Base-by-base conservation (phyloP, 2,329 filamentous ascomycete genomes). In the Aspergillus aculeatus region DNA sequence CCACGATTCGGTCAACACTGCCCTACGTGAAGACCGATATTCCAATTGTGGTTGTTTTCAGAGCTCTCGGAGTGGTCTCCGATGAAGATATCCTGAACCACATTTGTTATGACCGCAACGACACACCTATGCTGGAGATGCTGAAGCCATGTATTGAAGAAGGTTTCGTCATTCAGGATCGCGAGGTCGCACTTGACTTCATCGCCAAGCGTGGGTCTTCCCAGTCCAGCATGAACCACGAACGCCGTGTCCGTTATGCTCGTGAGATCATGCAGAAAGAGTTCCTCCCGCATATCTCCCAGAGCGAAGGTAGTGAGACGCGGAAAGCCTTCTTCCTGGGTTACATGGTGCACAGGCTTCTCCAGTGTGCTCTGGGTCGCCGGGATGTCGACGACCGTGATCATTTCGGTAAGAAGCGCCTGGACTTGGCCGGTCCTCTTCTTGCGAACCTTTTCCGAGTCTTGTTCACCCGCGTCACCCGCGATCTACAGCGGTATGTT, bases 21-120 rank as follows among this genome's bases (percentile, higher is more conserved):
- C 96, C 95, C 4, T 98, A 97, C 72, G 90, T 98, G 78, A 96
- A 96, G 79, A 84, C 87, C 3, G 94, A 98, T 70, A 88, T 99
- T 52, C 95, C 95, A 0, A 92, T 99, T 64, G 94, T 90, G 61
- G 91, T 98, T 65, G 93, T 98, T 58, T 99, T 99, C 82, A 88
- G 95, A 71, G 96, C 95, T 3, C 83, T 99, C 14, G 95, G 95
- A 68, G 90, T 99, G 35, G 94, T 99, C 5, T 97, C 94, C 9
- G 95, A 99, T 71, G 92, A 98, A 74, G 95, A 99, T 73, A 99
- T 99, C 64, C 83, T 99, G 50, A 97, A 97, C 73, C 93, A 97
- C 73, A 96, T 99, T 67, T 96, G 93, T 77, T 97, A 96, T 76
- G 93, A 98, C 72, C 88, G 92, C 64, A 95, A 89, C 69, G 96